Evolutionary conservation across 805 yeast genomes (phyloP).

Genomic region (Wickerhamiella kurtzmanii): DNA sequence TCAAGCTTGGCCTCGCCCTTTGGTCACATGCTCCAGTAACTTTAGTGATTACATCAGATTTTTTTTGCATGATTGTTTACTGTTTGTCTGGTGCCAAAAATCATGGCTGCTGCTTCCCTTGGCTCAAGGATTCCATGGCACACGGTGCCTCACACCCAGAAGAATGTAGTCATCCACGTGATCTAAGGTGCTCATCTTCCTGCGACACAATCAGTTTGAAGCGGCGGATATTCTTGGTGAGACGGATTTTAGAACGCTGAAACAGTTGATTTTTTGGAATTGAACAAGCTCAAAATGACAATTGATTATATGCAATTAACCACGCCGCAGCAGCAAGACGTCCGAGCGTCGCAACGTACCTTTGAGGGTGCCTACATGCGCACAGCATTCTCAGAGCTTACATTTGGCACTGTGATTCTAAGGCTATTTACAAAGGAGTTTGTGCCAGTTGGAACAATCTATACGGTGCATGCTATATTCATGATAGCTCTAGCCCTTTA

Average conservation of each 20-base stretch:
- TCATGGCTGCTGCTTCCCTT: too few species aligned
- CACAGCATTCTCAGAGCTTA: slow-evolving; percentile 53
- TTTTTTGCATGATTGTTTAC: too few species aligned
- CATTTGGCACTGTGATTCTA: slow-evolving; percentile 51
- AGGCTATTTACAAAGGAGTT: slow-evolving; percentile 53
- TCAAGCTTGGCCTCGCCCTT: too few species aligned
- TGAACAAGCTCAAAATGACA: neutral
- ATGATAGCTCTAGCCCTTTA: slow-evolving; percentile 30
- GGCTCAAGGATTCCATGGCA: too few species aligned
- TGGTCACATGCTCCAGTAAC: too few species aligned
- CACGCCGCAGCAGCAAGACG: slow-evolving; percentile 20
- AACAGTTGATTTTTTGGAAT: neutral
- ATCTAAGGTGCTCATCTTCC: neutral
- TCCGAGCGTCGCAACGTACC: slow-evolving; percentile 62
- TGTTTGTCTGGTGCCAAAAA: too few species aligned
- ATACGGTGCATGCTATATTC: slow-evolving; percentile 44
- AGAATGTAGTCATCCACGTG: neutral
- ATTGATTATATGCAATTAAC: slow-evolving; percentile 10
- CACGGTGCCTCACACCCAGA: too few species aligned
- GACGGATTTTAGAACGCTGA: too few species aligned
- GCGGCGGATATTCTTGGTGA: neutral
- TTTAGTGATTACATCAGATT: too few species aligned
- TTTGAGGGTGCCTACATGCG: slow-evolving; percentile 75
- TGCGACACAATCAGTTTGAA: neutral
- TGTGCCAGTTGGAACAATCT: slow-evolving; percentile 52